Percentiles rank a stretch among this genome's conserved stretches.
Evolutionary conservation across 75 land plant genomes (phyloP).

Genomic region (Picea sitchensis): DNA sequence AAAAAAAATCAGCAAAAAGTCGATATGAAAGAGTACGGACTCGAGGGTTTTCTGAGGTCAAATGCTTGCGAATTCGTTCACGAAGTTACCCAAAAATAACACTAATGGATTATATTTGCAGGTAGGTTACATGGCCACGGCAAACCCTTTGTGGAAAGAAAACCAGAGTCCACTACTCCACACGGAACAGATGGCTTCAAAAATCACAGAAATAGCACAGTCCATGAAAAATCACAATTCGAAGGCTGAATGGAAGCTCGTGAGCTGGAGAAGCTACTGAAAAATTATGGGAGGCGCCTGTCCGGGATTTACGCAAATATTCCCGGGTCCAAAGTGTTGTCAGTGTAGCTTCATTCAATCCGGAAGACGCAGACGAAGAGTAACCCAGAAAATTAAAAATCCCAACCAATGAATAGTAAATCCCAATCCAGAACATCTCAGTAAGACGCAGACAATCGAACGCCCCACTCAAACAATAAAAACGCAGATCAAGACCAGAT

Average conservation of each 20-base stretch:
- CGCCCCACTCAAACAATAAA: too few relatives aligned
- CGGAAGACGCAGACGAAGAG: too few relatives aligned
- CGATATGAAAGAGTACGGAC: background rate
- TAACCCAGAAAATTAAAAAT: too few relatives aligned
- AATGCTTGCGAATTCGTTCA: too few relatives aligned
- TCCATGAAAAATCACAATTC: background rate
- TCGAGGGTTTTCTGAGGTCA: background rate
- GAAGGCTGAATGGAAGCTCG: background rate
- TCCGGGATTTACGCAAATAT: slow-evolving; percentile 6
- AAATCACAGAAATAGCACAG: slow-evolving; percentile 2
- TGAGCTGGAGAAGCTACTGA: background rate
- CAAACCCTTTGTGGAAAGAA: background rate
- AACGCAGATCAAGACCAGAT: too few relatives aligned
- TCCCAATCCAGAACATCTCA: too few relatives aligned
- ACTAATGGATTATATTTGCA: too few relatives aligned
- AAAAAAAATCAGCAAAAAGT: background rate
- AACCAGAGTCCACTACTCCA: too few relatives aligned
- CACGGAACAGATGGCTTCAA: background rate
- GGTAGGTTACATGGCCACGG: background rate
- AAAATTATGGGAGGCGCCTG: background rate
- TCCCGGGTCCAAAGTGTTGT: background rate
- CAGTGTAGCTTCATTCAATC: background rate
- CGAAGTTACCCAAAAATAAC: too few relatives aligned
- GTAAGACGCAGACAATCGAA: too few relatives aligned
- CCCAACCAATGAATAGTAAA: too few relatives aligned